Conservation (phyloP, 306 rosid species). For the Prunus mongolica region DNA sequence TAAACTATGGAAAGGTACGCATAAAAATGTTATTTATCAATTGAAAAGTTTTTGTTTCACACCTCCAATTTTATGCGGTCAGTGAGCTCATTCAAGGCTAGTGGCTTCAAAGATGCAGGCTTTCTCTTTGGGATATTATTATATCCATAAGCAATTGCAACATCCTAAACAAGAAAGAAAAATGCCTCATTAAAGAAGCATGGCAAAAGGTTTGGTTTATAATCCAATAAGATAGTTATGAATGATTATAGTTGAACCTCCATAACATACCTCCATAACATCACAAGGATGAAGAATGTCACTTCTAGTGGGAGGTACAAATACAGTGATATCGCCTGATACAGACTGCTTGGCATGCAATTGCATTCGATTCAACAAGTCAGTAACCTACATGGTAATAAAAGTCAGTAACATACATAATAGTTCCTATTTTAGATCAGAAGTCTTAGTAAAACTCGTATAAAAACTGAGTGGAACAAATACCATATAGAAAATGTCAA, state of each 20-base stretch:
- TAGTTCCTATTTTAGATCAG: not conserved
- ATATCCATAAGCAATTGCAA: constrained; percentile 89
- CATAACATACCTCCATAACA: constrained; percentile 48
- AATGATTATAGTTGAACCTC: constrained; percentile 41
- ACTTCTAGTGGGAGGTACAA: constrained; percentile 91
- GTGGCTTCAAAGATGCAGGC: constrained; percentile 70
- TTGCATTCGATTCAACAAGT: constrained; percentile 81
- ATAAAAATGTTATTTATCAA: constrained; percentile 5
- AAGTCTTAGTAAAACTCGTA: not conserved
- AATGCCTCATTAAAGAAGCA: constrained; percentile 13
- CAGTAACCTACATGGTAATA: constrained; percentile 56
- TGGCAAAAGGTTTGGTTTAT: not conserved
- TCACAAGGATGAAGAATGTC: constrained; percentile 97
- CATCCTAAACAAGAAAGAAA: constrained; percentile 52
- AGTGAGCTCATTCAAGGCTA: constrained; percentile 70
- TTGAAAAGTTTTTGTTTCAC: constrained; percentile 7
- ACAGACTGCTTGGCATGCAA: constrained; percentile 52
- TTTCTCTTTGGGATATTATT: constrained; percentile 63
- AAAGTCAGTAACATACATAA: not conserved
- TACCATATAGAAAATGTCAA: too few species aligned
- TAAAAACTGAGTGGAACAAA: too few species aligned
- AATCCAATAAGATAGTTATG: not conserved
- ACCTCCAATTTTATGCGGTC: constrained; percentile 85
- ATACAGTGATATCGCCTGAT: constrained; percentile 41
- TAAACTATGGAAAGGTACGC: not conserved